Conservation (phyloP, 805 yeast genomes). For the Sporopachydermia lactativora region DNA sequence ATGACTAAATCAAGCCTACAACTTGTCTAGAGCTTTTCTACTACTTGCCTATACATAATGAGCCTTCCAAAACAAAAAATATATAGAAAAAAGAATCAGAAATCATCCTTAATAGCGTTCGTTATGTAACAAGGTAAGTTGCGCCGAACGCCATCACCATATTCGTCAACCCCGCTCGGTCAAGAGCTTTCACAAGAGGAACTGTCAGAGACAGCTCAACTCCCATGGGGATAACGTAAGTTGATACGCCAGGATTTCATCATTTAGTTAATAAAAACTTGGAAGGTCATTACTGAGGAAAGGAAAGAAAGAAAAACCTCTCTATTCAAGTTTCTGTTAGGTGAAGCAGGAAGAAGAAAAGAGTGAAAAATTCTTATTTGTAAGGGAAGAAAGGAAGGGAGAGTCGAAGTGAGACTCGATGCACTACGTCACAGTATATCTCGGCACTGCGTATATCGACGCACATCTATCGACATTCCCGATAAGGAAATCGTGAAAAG, state of each 20-base stretch:
- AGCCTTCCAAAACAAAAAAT: slow-evolving; percentile 4
- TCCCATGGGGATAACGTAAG: slow-evolving; percentile 12
- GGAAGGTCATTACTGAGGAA: slow-evolving; percentile 17
- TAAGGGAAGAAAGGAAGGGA: too few relatives aligned
- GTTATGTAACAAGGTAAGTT: slow-evolving; percentile 15
- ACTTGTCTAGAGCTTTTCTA: slow-evolving; percentile 5
- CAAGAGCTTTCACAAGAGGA: slow-evolving; percentile 12
- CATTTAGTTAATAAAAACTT: slow-evolving; percentile 19
- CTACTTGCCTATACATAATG: not conserved
- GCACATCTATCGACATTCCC: too few relatives aligned
- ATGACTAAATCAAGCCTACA: slow-evolving; percentile 3
- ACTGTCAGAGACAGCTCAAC: slow-evolving; percentile 4
- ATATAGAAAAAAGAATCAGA: slow-evolving; percentile 3
- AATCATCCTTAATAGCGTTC: slow-evolving; percentile 17
- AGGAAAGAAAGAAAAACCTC: slow-evolving; percentile 4
- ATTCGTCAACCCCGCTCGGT: slow-evolving; percentile 16
- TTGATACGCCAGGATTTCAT: slow-evolving; percentile 16
- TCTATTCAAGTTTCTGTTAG: too few relatives aligned
- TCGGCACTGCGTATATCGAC: too few relatives aligned
- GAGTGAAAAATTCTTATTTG: too few relatives aligned
- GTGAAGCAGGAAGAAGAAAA: too few relatives aligned
- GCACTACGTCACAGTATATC: too few relatives aligned
- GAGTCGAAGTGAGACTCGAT: too few relatives aligned
- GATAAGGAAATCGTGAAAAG: too few relatives aligned
- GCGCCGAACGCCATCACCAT: slow-evolving; percentile 18